Conservation (phyloP, 225 moss, liverwort and hornwort species). For the Sphagnum tenellum region DNA sequence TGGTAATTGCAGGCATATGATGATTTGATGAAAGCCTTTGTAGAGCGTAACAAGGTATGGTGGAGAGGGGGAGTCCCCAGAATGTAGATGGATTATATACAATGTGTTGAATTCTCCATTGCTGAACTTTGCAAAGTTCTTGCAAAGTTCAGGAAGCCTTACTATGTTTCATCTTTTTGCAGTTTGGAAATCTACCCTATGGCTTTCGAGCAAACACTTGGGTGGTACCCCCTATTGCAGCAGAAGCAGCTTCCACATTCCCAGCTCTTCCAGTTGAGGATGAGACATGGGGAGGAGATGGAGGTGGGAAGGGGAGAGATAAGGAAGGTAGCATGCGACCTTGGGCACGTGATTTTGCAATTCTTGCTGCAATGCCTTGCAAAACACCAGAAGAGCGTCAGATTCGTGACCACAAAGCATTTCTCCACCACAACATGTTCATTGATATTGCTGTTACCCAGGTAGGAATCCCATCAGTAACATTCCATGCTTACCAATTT, state of each 20-base stretch:
- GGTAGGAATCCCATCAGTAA: conserved; percentile 8
- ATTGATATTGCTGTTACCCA: conserved; percentile 48
- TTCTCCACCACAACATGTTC: conserved; percentile 45
- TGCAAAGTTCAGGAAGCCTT: not conserved
- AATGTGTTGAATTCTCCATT: too few species aligned
- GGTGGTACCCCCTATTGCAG: conserved; percentile 49
- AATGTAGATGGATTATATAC: too few species aligned
- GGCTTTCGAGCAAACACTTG: conserved; percentile 63
- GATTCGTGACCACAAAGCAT: conserved; percentile 50
- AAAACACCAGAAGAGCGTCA: conserved; percentile 53
- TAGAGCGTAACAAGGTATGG: conserved; percentile 55
- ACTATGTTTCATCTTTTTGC: conserved; percentile 11
- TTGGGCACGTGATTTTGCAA: conserved; percentile 51
- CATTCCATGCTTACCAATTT: not conserved
- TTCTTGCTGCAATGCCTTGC: conserved; percentile 50
- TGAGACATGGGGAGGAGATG: conserved; percentile 39
- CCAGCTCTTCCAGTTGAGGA: conserved; percentile 52
- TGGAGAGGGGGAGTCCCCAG: too few species aligned
- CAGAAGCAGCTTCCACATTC: conserved; percentile 35
- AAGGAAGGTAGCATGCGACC: conserved; percentile 17
- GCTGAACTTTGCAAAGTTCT: too few species aligned
- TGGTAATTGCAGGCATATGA: conserved; percentile 48
- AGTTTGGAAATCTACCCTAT: conserved; percentile 63
- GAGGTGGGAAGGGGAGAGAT: conserved; percentile 50
- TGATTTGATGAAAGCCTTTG: conserved; percentile 55